Base-by-base conservation (phyloP, 768 basidiomycete species). In the Mycena rosella region DNA sequence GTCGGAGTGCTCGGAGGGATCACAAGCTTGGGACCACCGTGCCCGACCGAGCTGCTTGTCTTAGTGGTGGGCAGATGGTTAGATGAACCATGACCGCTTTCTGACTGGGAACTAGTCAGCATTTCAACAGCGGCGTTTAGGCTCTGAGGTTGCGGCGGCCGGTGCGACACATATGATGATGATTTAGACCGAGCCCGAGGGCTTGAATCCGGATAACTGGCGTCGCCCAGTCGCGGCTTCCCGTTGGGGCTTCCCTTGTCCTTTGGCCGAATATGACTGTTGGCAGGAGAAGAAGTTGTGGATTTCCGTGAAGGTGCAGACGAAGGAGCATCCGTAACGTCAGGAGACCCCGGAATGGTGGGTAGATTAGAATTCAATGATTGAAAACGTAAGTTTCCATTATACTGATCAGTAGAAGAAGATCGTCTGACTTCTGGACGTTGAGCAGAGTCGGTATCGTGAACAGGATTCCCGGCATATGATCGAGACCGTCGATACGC, bases 61-160 rank as follows among this genome's bases (percentile, higher is more conserved):
- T 71, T 54, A 62, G 60, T 20, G 52, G 49, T 22, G 1, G n/a
- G n/a, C n/a, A 20, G 47, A 76, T 75, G 49, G 71, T 59, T 54
- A 1, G 51, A 34, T 26, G 80, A 77, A 48, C 66, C 69, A 59
- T 80, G 79, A 5, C 77, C 79, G 67, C 75, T 81, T 42, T 86
- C 84, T 22, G 85, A 85, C 38, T 78, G 80, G 2, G 85, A 79
- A 29, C 74, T 80, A 5, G 83, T 80, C 47, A 94, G 78, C 78
- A 89, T 86, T 77, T 94, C 90, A 36, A 91, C 79, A 18, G 91
- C 92, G 62, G 91, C 92, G 70, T 85, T 87, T 51, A 94, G 81
- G 68, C 91, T 92, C 78, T 93, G 92, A 0, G 90, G 89, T 59
- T 81, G 84, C 49, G 86, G 86, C 20, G 88, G 79, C 59, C 84